Percentiles rank a stretch among this genome's conserved stretches.
phyloP scores from a whole-genome alignment of 257 asterid genomes.

The Osmanthus fragrans region DNA sequence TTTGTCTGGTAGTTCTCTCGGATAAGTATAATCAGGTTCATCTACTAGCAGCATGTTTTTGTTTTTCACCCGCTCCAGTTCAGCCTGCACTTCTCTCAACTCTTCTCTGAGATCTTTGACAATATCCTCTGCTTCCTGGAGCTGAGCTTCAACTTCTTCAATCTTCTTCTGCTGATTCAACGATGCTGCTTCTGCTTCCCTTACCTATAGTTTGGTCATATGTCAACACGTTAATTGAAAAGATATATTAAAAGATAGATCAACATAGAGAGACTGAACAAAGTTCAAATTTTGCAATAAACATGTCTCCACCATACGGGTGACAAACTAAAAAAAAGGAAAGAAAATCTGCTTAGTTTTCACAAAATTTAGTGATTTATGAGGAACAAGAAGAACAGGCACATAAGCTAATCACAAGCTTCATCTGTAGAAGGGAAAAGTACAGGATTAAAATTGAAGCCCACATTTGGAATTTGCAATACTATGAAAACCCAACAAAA shows the following conservation, averaged over 20 bases:
- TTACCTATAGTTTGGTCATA: constrained; percentile 37
- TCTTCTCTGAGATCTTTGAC: constrained; percentile 85
- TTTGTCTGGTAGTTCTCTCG: constrained; percentile 22
- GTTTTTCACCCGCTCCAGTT: constrained; percentile 53
- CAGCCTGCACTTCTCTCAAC: constrained; percentile 56
- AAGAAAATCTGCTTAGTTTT: too few species aligned
- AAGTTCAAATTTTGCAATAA: background rate
- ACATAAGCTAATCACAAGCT: background rate
- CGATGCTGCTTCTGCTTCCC: constrained; percentile 55
- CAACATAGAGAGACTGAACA: background rate
- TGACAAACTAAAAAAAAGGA: background rate
- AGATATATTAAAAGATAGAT: background rate
- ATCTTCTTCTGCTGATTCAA: constrained; percentile 67
- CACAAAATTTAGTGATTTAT: too few species aligned
- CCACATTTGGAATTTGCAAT: background rate
- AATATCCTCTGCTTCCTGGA: constrained; percentile 88
- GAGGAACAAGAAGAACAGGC: too few species aligned
- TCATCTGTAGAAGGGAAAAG: background rate
- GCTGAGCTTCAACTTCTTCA: constrained; percentile 92
- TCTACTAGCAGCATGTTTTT: constrained; percentile 30
- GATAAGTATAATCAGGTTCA: constrained; percentile 21
- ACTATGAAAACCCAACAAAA: background rate
- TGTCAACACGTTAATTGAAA: background rate
- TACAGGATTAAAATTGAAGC: background rate
- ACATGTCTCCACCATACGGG: background rate